These are phyloP conservation scores for Tanozyma kutaoensis DNA, from an alignment of 805 yeast species.

Conservation along the genomic window DNA sequence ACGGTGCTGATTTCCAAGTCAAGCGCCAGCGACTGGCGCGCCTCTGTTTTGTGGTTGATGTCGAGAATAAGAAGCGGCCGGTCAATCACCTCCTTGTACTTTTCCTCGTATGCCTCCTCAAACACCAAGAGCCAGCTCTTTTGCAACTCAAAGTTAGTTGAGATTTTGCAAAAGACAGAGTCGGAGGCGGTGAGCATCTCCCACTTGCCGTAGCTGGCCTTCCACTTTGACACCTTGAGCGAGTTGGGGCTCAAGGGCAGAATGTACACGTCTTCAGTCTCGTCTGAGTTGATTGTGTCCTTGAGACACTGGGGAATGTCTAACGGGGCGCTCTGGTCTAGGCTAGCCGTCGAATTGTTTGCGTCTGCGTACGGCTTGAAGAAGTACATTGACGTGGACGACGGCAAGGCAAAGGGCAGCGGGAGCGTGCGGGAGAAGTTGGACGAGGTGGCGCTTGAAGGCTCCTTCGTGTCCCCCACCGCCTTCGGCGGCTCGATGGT, in stretches of 20 bases:
- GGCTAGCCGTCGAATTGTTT: constrained; percentile 2
- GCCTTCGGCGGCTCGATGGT: not conserved
- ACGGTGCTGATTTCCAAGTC: constrained; percentile 22
- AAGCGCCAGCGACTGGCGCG: constrained; percentile 22
- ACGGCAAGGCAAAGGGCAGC: constrained; percentile 31
- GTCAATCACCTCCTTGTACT: constrained; percentile 17
- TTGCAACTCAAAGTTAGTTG: constrained; percentile 17
- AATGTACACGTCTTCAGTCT: constrained; percentile 23
- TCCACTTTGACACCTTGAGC: constrained; percentile 30
- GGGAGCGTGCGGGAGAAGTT: constrained; percentile 11
- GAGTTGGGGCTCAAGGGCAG: constrained; percentile 19
- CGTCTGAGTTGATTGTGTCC: constrained; percentile 22
- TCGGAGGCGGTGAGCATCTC: constrained; percentile 27
- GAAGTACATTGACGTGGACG: constrained; percentile 26
- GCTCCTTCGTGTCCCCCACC: not conserved
- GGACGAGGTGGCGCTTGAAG: constrained; percentile 5
- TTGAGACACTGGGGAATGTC: constrained; percentile 24
- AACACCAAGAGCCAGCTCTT: constrained; percentile 26
- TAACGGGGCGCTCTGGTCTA: constrained; percentile 5
- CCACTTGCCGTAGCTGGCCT: constrained; percentile 27
- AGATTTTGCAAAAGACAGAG: constrained; percentile 23
- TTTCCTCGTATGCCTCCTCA: constrained; percentile 23
- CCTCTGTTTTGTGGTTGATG: constrained; percentile 10
- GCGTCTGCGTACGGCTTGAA: constrained; percentile 15
- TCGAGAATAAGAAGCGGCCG: constrained; percentile 22